Conservation (phyloP, 1,139 yeast species). For the Yamadazyma epiphylla region DNA sequence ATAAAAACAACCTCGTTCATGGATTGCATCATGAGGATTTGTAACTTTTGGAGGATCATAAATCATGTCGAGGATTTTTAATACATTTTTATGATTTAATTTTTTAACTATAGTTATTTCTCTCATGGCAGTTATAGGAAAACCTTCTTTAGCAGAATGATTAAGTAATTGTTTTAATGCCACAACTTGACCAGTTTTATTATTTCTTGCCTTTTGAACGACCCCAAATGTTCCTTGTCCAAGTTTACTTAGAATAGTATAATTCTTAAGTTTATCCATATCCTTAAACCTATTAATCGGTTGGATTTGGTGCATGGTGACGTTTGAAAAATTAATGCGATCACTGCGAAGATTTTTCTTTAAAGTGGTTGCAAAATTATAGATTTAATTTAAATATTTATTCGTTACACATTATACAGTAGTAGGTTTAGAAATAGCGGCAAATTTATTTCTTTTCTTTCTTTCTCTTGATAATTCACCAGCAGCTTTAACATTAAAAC, state of each 20-base stretch:
- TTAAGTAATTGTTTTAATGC: slow-evolving; percentile 75
- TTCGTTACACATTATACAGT: neutral
- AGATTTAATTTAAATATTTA: too few species aligned
- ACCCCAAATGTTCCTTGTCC: slow-evolving; percentile 52
- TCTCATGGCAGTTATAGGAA: slow-evolving; percentile 93
- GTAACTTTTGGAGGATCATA: slow-evolving; percentile 53
- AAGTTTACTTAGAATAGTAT: slow-evolving; percentile 33
- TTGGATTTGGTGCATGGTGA: slow-evolving; percentile 5
- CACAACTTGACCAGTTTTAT: slow-evolving; percentile 29
- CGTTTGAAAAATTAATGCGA: too few species aligned
- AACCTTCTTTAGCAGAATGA: slow-evolving; percentile 84
- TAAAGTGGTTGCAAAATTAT: too few species aligned
- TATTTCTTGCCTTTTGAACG: slow-evolving; percentile 40
- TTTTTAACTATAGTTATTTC: slow-evolving; percentile 83
- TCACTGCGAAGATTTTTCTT: too few species aligned
- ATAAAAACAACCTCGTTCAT: slow-evolving; percentile 57
- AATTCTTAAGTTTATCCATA: slow-evolving; percentile 31
- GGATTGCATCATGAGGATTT: slow-evolving; percentile 28
- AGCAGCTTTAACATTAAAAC: slow-evolving; percentile 80
- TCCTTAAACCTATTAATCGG: slow-evolving; percentile 17
- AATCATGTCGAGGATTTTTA: slow-evolving; percentile 80
- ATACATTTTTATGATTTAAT: slow-evolving; percentile 64
- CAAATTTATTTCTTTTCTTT: slow-evolving; percentile 12
- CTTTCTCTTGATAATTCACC: slow-evolving; percentile 56
- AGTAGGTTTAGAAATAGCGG: slow-evolving; percentile 1